phyloP scores from a whole-genome alignment of 2,329 filamentous ascomycete species.

The Macroventuria anomochaeta region DNA sequence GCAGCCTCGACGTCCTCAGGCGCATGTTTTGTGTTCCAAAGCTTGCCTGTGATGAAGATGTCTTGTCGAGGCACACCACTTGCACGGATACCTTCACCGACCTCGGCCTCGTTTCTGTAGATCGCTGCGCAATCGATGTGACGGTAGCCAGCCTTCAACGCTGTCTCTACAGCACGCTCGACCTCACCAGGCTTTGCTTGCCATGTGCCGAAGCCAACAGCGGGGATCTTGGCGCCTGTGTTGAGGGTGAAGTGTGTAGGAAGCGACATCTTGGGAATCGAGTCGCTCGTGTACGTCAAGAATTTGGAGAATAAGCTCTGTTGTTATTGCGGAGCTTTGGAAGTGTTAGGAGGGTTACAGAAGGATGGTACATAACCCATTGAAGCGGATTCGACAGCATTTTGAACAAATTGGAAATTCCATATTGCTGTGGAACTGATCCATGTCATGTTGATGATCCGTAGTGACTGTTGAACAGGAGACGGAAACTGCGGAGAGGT shows the following conservation, averaged over 20 bases:
- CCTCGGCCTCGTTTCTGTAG: conserved; percentile 77
- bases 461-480: background rate
- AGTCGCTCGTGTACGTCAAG: too few species aligned
- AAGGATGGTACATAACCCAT: background rate
- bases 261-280: conserved; percentile 21
- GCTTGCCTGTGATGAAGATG: conserved; percentile 79
- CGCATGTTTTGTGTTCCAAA: conserved; percentile 80
- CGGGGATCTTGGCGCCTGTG: conserved; percentile 76
- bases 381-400: background rate
- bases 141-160: conserved; percentile 70
- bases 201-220: conserved; percentile 79
- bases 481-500: background rate
- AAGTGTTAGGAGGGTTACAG: background rate
- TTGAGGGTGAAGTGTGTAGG: conserved; percentile 59
- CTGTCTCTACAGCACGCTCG: conserved; percentile 68
- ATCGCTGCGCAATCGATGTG: conserved; percentile 77
- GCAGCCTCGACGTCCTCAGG: conserved; percentile 62
- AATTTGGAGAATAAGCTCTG: background rate
- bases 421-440: background rate
- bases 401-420: background rate
- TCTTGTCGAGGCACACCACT: conserved; percentile 66
- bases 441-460: background rate
- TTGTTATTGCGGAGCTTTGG: too few species aligned
- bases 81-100: conserved; percentile 72
- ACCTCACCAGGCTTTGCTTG: conserved; percentile 69